These are phyloP conservation scores for Naegleria lovaniensis DNA, from an alignment of 208 protist species.

Conservation along the genomic window DNA sequence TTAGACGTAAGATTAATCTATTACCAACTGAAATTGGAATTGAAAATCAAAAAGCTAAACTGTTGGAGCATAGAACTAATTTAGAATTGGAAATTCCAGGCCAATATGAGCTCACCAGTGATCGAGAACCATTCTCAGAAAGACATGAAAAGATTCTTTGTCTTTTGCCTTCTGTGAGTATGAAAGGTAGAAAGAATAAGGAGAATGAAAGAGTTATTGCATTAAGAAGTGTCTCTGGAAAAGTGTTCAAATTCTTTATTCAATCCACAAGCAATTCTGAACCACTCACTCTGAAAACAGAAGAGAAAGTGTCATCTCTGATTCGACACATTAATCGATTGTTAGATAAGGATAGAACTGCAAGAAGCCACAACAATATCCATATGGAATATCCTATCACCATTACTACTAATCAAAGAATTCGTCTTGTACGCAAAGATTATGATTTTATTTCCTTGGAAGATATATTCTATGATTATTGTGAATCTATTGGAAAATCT, in stretches of 20 bases:
- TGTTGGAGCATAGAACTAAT: not conserved
- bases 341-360: not conserved
- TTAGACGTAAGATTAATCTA: not conserved
- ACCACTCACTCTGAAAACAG: not conserved
- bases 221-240: not conserved
- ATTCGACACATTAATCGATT: slow-evolving; percentile 11
- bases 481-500: not conserved
- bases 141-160: slow-evolving; percentile 26
- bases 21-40: not conserved
- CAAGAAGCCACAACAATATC: not conserved
- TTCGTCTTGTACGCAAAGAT: not conserved
- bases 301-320: not conserved
- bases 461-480: not conserved
- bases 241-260: slow-evolving; percentile 19
- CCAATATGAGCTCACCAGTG: not conserved
- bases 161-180: not conserved
- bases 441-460: not conserved
- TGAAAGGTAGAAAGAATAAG: not conserved
- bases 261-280: not conserved
- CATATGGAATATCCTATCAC: not conserved
- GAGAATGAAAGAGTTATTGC: not conserved
- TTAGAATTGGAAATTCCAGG: slow-evolving; percentile 30
- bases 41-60: not conserved
- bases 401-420: not conserved
- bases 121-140: slow-evolving; percentile 28